Evolutionary conservation across 179 eudicot species (phyloP).

Genomic region (Drosera spatulata): DNA sequence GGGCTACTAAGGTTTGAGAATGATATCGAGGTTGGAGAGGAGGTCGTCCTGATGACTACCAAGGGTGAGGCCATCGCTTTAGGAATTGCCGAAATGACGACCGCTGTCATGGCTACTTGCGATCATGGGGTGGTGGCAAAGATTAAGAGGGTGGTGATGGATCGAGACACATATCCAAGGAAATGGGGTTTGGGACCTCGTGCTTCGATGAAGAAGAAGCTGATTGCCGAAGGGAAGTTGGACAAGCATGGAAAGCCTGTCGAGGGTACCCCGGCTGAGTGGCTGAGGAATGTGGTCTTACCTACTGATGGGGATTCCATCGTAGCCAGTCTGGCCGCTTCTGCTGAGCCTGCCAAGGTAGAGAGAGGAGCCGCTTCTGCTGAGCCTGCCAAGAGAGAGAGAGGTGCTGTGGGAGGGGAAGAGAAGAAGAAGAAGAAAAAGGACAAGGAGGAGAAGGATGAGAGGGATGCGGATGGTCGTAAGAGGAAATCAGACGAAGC

Average conservation of each 20-base stretch:
- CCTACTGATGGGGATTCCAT: conserved; percentile 66
- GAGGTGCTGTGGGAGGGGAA: conserved; percentile 12
- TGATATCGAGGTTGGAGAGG: conserved; percentile 81
- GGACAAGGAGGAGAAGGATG: conserved; percentile 14
- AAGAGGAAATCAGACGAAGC: conserved; percentile 61
- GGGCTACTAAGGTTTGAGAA: conserved; percentile 90
- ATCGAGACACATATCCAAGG: conserved; percentile 85
- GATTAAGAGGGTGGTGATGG: conserved; percentile 97
- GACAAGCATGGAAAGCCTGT: conserved; percentile 75
- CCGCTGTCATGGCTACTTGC: conserved; percentile 92
- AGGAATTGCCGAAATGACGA: conserved; percentile 90
- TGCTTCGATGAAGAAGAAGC: conserved; percentile 88
- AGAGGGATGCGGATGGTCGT: conserved; percentile 19
- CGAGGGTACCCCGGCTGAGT: conserved; percentile 70
- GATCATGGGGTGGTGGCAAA: conserved; percentile 89
- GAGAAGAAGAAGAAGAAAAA: conserved; percentile 32
- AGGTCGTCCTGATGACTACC: conserved; percentile 79
- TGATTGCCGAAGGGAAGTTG: conserved; percentile 74
- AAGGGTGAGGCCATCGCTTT: conserved; percentile 89
- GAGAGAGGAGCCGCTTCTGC: conserved; percentile 37
- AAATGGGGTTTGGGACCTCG: conserved; percentile 60
- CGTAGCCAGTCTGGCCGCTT: conserved; percentile 64
- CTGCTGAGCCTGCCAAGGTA: background rate
- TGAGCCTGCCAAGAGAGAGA: conserved; percentile 2
- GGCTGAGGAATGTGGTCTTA: conserved; percentile 75